Conservation (phyloP, 805 yeast genomes). For the Barnettozyma wickerhamii region DNA sequence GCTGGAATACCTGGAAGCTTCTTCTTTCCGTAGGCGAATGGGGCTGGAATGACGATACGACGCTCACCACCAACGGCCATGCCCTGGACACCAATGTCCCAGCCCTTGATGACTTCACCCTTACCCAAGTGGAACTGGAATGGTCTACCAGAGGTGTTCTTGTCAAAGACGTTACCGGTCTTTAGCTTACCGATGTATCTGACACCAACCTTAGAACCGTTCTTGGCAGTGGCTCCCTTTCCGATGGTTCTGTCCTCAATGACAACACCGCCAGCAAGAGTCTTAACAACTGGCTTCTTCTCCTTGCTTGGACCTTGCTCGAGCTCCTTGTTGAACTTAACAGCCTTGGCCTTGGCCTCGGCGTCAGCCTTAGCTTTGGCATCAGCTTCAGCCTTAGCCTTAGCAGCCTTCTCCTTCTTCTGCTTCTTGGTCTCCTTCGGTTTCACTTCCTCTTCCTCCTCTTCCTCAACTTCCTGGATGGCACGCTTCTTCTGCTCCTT, state of each 20-base stretch:
- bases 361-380: conserved; percentile 11
- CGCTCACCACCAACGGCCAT: conserved; percentile 99
- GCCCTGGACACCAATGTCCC: conserved; percentile 98
- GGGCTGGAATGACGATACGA: conserved; percentile 92
- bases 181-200: conserved; percentile 97
- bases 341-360: conserved; percentile 55
- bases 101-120: conserved; percentile 98
- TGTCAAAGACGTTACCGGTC: conserved; percentile 95
- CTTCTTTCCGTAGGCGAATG: conserved; percentile 94
- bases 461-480: conserved; percentile 44
- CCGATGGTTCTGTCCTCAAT: conserved; percentile 92
- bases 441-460: conserved; percentile 28
- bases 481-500: conserved; percentile 30
- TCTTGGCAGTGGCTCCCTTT: conserved; percentile 82
- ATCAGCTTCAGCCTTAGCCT: conserved; percentile 10
- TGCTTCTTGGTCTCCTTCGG: conserved; percentile 28
- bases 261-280: conserved; percentile 87
- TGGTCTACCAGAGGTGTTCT: conserved; percentile 96
- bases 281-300: conserved; percentile 66
- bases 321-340: conserved; percentile 83
- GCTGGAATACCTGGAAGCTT: conserved; percentile 97
- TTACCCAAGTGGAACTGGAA: conserved; percentile 86
- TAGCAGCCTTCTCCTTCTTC: conserved; percentile 17
- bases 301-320: conserved; percentile 85
- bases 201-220: conserved; percentile 88